phyloP scores from a whole-genome alignment of 768 basidiomycete genomes.

The Phaffia australis region DNA sequence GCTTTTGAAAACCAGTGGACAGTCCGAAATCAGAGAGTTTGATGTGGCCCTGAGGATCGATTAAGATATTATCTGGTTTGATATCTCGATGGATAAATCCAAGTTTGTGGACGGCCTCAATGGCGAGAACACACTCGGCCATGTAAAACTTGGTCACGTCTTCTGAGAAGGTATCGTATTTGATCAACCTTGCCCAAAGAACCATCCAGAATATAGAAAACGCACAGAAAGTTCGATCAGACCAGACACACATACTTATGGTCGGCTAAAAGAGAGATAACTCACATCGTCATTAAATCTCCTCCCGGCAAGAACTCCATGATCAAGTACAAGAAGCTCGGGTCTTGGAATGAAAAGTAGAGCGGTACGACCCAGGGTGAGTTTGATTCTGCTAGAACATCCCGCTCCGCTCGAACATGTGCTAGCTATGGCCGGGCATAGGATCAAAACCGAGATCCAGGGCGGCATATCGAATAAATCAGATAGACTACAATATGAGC shows the following conservation, averaged over 20 bases:
- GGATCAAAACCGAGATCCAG: neutral
- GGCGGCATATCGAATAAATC: neutral
- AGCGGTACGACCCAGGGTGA: constrained; percentile 94
- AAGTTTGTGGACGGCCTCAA: constrained; percentile 91
- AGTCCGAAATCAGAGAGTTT: constrained; percentile 98
- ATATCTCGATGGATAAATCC: constrained; percentile 99
- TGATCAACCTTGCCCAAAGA: constrained; percentile 53
- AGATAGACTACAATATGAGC: neutral
- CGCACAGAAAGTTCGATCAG: neutral
- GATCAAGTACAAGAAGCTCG: constrained; percentile 81
- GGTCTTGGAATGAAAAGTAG: constrained; percentile 96
- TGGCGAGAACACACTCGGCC: constrained; percentile 94
- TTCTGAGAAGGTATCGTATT: constrained; percentile 97
- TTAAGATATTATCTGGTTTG: constrained; percentile 98
- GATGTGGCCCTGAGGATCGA: constrained; percentile 92
- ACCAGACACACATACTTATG: neutral
- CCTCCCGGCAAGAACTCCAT: constrained; percentile 99
- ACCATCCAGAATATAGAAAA: neutral
- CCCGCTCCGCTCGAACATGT: constrained; percentile 93
- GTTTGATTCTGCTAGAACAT: constrained; percentile 89
- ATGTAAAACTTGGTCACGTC: constrained; percentile 98
- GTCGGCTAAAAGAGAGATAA: constrained; percentile 5
- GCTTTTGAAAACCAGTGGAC: constrained; percentile 98
- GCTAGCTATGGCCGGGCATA: constrained; percentile 53
- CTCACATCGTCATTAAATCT: constrained; percentile 91